phyloP scores from a whole-genome alignment of 2,329 filamentous ascomycete genomes.

The Microdochium nivale region DNA sequence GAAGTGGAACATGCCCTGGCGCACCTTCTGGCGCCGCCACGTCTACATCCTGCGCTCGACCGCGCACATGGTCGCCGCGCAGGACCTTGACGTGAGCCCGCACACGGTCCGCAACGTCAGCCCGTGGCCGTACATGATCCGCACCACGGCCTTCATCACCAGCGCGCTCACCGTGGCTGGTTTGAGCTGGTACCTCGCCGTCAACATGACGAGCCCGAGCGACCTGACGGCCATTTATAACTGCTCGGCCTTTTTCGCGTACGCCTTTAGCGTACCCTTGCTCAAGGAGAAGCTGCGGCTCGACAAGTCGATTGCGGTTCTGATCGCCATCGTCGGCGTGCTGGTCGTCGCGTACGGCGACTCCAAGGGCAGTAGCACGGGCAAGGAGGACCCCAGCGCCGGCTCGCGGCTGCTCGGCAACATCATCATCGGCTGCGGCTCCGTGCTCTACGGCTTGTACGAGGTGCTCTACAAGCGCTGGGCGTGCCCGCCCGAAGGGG shows the following conservation, averaged over 20 bases:
- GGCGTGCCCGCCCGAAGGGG: slow-evolving; percentile 88
- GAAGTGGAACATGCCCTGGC: slow-evolving; percentile 71
- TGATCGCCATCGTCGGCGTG: slow-evolving; percentile 80
- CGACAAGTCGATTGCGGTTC: slow-evolving; percentile 81
- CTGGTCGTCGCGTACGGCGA: slow-evolving; percentile 95
- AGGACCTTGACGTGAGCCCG: slow-evolving; percentile 56
- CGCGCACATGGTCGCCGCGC: slow-evolving; percentile 76
- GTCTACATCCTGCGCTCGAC: slow-evolving; percentile 41
- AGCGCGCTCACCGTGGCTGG: slow-evolving; percentile 82
- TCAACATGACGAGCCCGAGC: slow-evolving; percentile 84
- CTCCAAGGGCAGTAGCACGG: slow-evolving; percentile 30
- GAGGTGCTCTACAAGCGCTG: slow-evolving; percentile 93
- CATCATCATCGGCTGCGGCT: slow-evolving; percentile 82
- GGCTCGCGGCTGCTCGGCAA: slow-evolving; percentile 72
- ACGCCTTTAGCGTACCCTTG: slow-evolving; percentile 88
- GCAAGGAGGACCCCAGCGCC: slow-evolving; percentile 17
- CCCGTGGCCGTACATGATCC: slow-evolving; percentile 61
- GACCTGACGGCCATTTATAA: slow-evolving; percentile 99
- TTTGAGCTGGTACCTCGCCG: slow-evolving; percentile 90
- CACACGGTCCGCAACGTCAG: slow-evolving; percentile 28
- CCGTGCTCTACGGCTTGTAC: slow-evolving; percentile 90
- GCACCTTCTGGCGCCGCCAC: slow-evolving; percentile 70
- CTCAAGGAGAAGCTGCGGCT: slow-evolving; percentile 75
- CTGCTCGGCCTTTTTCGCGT: slow-evolving; percentile 97
- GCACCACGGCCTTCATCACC: slow-evolving; percentile 75